Percentiles rank a stretch among this genome's conserved stretches.
phyloP scores from a whole-genome alignment of 2,329 filamentous ascomycete genomes.

The Periconia sp. region DNA sequence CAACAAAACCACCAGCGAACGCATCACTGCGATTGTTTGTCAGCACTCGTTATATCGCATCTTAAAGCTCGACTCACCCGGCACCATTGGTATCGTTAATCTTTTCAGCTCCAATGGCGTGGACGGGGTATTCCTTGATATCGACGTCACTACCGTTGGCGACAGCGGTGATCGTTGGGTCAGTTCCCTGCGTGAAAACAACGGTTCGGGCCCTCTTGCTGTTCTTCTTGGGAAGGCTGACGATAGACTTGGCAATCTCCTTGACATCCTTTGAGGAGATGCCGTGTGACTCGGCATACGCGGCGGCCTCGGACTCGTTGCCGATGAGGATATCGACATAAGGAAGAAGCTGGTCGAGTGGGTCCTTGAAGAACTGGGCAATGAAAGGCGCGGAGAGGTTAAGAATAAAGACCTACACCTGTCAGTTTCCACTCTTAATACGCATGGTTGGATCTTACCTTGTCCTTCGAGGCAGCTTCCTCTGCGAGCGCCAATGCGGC shows the following conservation, averaged over 20 bases:
- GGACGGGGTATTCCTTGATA: conserved; percentile 78
- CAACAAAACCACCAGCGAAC: conserved; percentile 91
- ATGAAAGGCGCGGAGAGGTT: conserved; percentile 97
- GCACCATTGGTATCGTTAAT: conserved; percentile 98
- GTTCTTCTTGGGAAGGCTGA: conserved; percentile 91
- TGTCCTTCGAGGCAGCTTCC: conserved; percentile 86
- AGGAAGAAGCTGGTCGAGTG: conserved; percentile 78
- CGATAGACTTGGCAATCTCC: conserved; percentile 82
- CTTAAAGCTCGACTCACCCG: conserved; percentile 52
- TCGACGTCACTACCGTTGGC: conserved; percentile 65
- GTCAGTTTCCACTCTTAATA: conserved; percentile 4
- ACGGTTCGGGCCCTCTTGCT: conserved; percentile 77
- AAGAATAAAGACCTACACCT: conserved; percentile 69
- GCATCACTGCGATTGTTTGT: conserved; percentile 65
- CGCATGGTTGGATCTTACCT: conserved; percentile 55
- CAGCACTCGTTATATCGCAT: conserved; percentile 1
- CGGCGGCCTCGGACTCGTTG: conserved; percentile 91
- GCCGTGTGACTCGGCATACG: conserved; percentile 81
- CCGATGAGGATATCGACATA: conserved; percentile 97
- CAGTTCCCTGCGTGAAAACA: conserved; percentile 92
- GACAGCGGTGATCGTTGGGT: conserved; percentile 80
- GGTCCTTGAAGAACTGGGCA: conserved; percentile 95
- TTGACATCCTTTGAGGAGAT: conserved; percentile 74
- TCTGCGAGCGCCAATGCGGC: conserved; percentile 88
- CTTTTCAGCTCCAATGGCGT: conserved; percentile 71